Conservation (phyloP, 2,329 filamentous ascomycete genomes). For the Cordyceps javanica region DNA sequence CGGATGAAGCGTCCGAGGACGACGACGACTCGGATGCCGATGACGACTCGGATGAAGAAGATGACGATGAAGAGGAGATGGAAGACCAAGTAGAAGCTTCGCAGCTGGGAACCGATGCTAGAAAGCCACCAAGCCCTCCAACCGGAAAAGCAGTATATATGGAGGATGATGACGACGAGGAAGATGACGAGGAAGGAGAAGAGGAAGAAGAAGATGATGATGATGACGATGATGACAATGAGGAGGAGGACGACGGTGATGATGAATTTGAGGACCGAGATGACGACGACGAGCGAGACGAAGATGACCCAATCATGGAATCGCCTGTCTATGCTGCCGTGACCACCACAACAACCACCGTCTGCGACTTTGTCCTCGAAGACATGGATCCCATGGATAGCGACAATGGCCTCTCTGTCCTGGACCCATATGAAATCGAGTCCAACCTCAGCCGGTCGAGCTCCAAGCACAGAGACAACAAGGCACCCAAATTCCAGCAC, state of each 20-base stretch:
- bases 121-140: not conserved
- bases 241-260: not conserved
- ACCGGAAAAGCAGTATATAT: not conserved
- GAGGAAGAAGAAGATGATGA: not conserved
- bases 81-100: not conserved
- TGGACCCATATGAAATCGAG: slow-evolving; percentile 42
- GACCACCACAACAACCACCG: slow-evolving; percentile 14
- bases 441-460: slow-evolving; percentile 36
- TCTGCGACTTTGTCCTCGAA: slow-evolving; percentile 35
- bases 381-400: slow-evolving; percentile 42
- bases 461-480: slow-evolving; percentile 23
- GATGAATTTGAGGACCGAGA: slow-evolving; percentile 9
- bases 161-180: not conserved
- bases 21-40: not conserved
- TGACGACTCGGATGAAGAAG: not conserved
- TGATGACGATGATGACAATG: slow-evolving; percentile 8
- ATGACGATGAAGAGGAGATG: not conserved
- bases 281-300: not conserved
- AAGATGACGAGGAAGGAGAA: not conserved
- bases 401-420: slow-evolving; percentile 36
- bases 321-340: slow-evolving; percentile 17
- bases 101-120: not conserved
- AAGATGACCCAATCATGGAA: slow-evolving; percentile 7
- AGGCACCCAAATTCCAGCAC: slow-evolving; percentile 16
- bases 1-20: not conserved